Evolutionary conservation across 495 filamentous ascomycete species (phyloP), one percentile per base, ranked within the genome.

Genomic region (Aspergillus bertholletiae): DNA sequence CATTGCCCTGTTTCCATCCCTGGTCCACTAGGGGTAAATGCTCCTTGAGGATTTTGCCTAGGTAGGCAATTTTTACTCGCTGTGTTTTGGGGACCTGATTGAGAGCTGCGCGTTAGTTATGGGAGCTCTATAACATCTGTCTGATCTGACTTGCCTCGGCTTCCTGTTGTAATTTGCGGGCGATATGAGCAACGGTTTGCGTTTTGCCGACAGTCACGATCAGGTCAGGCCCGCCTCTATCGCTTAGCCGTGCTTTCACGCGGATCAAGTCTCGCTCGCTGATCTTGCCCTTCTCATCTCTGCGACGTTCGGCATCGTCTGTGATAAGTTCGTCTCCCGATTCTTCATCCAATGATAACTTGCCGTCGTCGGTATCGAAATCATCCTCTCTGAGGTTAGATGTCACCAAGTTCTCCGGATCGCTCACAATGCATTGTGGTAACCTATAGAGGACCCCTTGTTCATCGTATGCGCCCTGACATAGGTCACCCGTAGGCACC

Each of bases 1-100:
- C 77, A 68, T 92, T 79, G 20, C 84, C 89, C 51, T 80, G 75
- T 59, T 84, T 79, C 89, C 89, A 96, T 23, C 88, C 88, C 60
- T 92, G 89, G 26, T 74, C 77, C 17, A 69, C 63, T 15, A 96
- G 65, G 0, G 87, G 71, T 22, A 78, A 61, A 28, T 76, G 74
- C 58, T 94, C 89, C 53, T 85, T 82, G 15, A 96, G 77, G 34
- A 92, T 80, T 62, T 82, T 87, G 47, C 92, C 92, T 65, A 94
- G 79, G 64, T 93, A 95, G 35, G 80, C 87, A 24, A 96, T 80
- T 35, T 79, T 82, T 21, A 96, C 72, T 26, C 76, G 80, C 55
- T 80, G 83, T 24, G 70, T 67, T 43, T 70, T 66, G 1, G 78
- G 59, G 21, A 89, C 71, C 73, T 75, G 32, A 20, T 53, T 18